Evolutionary conservation across 768 basidiomycete species (phyloP).

Genomic region (Naganishia vaughanmartiniae): DNA sequence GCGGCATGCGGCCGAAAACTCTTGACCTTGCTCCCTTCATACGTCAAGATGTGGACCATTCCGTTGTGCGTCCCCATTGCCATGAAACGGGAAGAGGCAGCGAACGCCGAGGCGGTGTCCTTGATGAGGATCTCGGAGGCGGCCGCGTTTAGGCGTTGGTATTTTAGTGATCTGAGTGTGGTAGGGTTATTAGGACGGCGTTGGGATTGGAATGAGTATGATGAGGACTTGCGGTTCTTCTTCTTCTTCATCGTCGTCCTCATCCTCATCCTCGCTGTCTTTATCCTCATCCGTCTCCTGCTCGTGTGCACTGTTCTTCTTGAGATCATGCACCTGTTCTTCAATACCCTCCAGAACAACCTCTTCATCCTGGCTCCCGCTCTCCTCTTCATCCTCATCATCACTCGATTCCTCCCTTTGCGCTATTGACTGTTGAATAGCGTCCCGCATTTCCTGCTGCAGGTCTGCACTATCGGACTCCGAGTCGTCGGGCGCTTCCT

Average conservation of each 20-base stretch:
- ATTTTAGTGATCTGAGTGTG: constrained; percentile 66
- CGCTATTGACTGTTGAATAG: constrained; percentile 6
- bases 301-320: too few species aligned
- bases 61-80: constrained; percentile 89
- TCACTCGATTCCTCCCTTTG: neutral
- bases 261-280: constrained; percentile 5
- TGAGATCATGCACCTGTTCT: too few species aligned
- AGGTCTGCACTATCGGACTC: neutral
- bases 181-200: neutral
- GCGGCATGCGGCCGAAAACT: constrained; percentile 87
- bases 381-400: neutral
- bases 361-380: neutral
- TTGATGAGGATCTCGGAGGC: constrained; percentile 77
- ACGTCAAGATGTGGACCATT: constrained; percentile 80
- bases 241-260: constrained; percentile 52
- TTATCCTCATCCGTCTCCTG: neutral
- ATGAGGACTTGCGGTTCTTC: constrained; percentile 77
- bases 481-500: constrained; percentile 19
- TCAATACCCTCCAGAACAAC: too few species aligned
- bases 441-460: neutral
- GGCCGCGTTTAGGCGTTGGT: constrained; percentile 72
- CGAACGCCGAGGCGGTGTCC: constrained; percentile 81
- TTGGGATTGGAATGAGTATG: neutral
- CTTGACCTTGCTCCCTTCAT: constrained; percentile 75
- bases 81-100: constrained; percentile 72